Percentiles rank a stretch among this genome's conserved stretches.
phyloP scores from a whole-genome alignment of 345 rosid genomes.

The Gossypium longicalyx region DNA sequence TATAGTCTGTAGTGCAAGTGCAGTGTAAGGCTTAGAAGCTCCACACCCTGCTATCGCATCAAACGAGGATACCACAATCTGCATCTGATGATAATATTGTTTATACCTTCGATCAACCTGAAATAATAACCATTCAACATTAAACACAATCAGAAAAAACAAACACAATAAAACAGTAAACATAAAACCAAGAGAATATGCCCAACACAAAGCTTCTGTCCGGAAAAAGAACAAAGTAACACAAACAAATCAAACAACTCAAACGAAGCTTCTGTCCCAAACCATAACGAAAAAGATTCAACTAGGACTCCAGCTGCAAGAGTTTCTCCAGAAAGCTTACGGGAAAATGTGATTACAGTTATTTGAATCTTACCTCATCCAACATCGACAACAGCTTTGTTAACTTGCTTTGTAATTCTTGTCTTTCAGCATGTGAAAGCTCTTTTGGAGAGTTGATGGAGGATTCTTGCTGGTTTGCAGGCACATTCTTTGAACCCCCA shows the following conservation, averaged over 20 bases:
- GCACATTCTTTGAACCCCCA: constrained; percentile 40
- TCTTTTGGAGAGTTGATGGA: constrained; percentile 38
- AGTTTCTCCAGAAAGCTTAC: neutral
- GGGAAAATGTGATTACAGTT: neutral
- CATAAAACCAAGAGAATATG: neutral
- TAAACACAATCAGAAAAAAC: neutral
- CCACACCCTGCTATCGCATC: constrained; percentile 80
- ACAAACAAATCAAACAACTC: neutral
- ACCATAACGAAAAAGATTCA: neutral
- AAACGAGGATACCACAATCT: constrained; percentile 86
- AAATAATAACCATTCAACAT: constrained; percentile 3
- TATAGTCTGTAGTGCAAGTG: constrained; percentile 84
- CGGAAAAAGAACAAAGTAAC: neutral
- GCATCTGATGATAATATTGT: constrained; percentile 96
- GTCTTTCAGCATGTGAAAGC: constrained; percentile 76
- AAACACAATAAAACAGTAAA: neutral
- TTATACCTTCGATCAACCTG: constrained; percentile 95
- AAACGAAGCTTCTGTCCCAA: neutral
- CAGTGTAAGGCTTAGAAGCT: constrained; percentile 90
- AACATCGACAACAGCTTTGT: constrained; percentile 84
- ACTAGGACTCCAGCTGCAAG: neutral
- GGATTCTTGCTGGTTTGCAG: constrained; percentile 35
- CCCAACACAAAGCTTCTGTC: too few species aligned
- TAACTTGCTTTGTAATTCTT: constrained; percentile 77
- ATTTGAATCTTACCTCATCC: constrained; percentile 60